A percentile compares a stretch with the other conserved stretches of the same genome.
Conservation (phyloP, 768 basidiomycete species). For the Epithele typhae region DNA sequence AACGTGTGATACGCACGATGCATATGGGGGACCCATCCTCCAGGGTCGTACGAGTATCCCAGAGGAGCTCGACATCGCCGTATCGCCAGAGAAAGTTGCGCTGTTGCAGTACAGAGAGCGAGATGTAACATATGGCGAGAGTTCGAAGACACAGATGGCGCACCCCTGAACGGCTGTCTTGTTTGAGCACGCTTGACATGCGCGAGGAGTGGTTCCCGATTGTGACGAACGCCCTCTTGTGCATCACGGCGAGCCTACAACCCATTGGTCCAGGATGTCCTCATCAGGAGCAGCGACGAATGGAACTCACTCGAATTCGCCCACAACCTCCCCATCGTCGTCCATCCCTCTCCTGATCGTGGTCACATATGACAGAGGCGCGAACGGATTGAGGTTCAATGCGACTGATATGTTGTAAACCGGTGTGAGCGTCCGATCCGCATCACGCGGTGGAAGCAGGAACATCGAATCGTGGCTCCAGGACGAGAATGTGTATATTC, state of each 20-base stretch:
- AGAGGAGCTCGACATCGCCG: conserved; percentile 33
- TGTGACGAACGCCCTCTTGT: conserved; percentile 37
- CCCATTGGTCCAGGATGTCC: too few species aligned
- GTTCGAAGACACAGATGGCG: conserved; percentile 7
- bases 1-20: conserved; percentile 32
- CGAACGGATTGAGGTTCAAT: conserved; percentile 43
- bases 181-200: conserved; percentile 35
- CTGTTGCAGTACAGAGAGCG: conserved; percentile 14
- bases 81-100: conserved; percentile 40
- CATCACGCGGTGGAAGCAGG: conserved; percentile 31
- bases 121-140: not conserved
- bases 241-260: conserved; percentile 36
- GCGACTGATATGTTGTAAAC: conserved; percentile 39
- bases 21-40: conserved; percentile 47
- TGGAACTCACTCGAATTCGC: conserved; percentile 33
- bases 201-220: conserved; percentile 38
- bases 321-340: conserved; percentile 31
- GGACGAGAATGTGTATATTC: conserved; percentile 36
- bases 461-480: conserved; percentile 34
- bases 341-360: conserved; percentile 29
- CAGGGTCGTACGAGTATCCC: conserved; percentile 42
- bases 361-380: conserved; percentile 42
- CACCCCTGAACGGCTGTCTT: conserved; percentile 30
- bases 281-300: not conserved
- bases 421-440: conserved; percentile 24